Base-by-base conservation (phyloP, 1,139 yeast genomes). In the Yamadazyma jaroonii region DNA sequence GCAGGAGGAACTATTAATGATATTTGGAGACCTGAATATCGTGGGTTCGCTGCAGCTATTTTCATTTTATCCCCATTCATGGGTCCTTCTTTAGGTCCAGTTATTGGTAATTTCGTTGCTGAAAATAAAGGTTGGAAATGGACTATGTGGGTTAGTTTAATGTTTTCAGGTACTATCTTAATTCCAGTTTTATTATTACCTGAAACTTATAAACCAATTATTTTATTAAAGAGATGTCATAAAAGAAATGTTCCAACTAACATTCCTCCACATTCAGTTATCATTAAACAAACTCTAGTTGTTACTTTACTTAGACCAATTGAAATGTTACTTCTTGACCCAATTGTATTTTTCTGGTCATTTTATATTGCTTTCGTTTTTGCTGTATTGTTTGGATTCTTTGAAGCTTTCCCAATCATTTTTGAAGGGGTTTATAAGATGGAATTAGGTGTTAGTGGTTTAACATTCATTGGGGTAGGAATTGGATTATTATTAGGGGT, bases 1-100 rank as follows among this genome's bases (percentile, higher is more conserved):
- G 96, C 92, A 9, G 94, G 90, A 41, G 97, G 96, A 42, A 79
- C 95, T 3, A 75, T 88, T 43, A 73, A 84, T 41, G 97, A 89
- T 60, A 62, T 83, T 30, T 83, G 87, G 82, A 49, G 59, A 3
- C 44, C 48, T 22, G 74, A 70, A 30, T 79, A 79, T 52, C 62
- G 79, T 53, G 84, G 86, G 11, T 51, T 81, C 12, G 90, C 92
- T 13, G 76, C 84, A 77, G 78, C 87, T 2, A 67, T 75, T 37
- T 85, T 81, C 63, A 79, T 83, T 63, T 62, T 77, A 49, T 84
- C 81, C 29, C 88, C 87, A 29, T 81, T 80, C 52, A 72, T 82
- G 57, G 95, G 95, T 43, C 95, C 96, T 2, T 84, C 84, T 30
- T 60, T 85, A 36, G 94, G 95, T 33, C 95, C 95, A 14, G 71